Conservation (phyloP, 176 grass and related monocot genomes). For the Pharus latifolius region DNA sequence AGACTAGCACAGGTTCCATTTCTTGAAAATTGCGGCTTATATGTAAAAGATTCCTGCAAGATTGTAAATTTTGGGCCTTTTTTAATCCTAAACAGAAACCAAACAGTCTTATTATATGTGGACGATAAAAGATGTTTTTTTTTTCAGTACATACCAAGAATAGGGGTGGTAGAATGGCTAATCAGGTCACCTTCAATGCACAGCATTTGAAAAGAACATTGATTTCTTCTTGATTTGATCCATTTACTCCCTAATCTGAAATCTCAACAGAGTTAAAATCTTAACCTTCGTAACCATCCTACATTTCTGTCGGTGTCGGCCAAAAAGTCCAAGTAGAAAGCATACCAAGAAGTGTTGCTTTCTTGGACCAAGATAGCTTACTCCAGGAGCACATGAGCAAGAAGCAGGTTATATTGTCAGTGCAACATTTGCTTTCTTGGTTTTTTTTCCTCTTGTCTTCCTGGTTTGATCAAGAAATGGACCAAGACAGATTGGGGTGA, state of each 20-base stretch:
- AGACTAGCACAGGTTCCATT: conserved; percentile 7
- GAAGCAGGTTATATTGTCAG: neutral
- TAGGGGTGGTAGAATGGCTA: neutral
- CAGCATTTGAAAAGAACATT: neutral
- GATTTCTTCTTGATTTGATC: neutral
- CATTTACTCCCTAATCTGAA: neutral
- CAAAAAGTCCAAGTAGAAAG: neutral
- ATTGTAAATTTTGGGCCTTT: neutral
- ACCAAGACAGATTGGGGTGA: neutral
- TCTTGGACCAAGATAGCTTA: neutral
- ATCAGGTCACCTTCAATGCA: neutral
- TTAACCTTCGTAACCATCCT: too few relatives aligned
- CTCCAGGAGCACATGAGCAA: too few relatives aligned
- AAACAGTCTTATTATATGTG: conserved; percentile 10
- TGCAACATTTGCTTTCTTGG: neutral
- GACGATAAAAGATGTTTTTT: neutral
- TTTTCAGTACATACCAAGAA: neutral
- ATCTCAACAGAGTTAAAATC: too few relatives aligned
- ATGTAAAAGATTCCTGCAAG: conserved; percentile 9
- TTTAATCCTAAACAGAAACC: neutral
- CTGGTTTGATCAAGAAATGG: neutral
- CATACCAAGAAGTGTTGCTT: neutral
- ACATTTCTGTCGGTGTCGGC: neutral
- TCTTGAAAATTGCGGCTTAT: conserved; percentile 7
- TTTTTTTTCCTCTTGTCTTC: too few relatives aligned